Conservation (phyloP, 768 basidiomycete genomes). For the Thelephora ganbajun region DNA sequence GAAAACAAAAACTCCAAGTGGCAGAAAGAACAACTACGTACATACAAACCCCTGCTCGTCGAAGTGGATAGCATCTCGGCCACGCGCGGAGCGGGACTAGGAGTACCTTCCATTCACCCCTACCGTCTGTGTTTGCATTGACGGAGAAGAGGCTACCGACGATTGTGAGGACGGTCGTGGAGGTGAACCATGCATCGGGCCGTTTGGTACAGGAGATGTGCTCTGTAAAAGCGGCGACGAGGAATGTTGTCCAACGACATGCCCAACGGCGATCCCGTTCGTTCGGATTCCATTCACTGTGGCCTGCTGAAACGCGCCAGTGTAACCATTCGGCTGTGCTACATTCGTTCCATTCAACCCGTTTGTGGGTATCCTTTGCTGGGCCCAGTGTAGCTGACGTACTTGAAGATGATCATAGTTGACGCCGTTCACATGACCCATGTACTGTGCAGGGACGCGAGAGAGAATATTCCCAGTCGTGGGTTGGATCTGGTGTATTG, state of each 20-base stretch:
- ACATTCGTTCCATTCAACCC: neutral
- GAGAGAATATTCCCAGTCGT: conserved; percentile 12
- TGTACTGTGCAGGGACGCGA: conserved; percentile 23
- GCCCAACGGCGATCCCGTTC: neutral
- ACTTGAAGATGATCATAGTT: conserved; percentile 31
- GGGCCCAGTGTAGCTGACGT: conserved; percentile 26
- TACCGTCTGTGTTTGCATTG: neutral
- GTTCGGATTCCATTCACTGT: neutral
- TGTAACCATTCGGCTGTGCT: neutral
- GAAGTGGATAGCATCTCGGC: too few relatives aligned
- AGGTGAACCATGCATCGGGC: neutral
- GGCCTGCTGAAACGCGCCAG: neutral
- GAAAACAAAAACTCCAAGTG: too few relatives aligned
- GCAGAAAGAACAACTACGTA: too few relatives aligned
- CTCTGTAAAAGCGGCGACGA: neutral
- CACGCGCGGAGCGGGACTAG: neutral
- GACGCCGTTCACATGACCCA: conserved; percentile 23
- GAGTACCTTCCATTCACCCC: neutral
- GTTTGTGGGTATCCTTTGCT: neutral
- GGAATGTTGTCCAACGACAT: neutral
- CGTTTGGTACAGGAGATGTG: neutral
- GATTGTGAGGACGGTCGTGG: neutral
- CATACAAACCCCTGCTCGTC: too few relatives aligned
- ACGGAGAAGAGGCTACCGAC: neutral
- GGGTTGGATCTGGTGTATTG: conserved; percentile 25